Base-by-base conservation (phyloP, 2,329 filamentous ascomycete genomes). In the Colletotrichum camelliae region DNA sequence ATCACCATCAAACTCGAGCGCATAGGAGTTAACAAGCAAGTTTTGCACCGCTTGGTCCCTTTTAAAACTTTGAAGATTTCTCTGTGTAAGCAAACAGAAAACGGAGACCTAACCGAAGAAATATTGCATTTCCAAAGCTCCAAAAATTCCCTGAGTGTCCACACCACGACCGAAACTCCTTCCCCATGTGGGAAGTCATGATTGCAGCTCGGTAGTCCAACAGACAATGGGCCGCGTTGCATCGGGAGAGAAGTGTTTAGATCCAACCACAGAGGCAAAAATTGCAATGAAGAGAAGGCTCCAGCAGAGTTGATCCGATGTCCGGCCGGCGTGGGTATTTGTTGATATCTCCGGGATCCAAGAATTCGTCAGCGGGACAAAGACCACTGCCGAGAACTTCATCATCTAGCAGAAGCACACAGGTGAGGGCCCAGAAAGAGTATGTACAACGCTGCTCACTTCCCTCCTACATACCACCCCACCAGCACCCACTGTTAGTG, bases 301-400 rank as follows among this genome's bases (percentile, higher is more conserved):
- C 0, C 1, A 43, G 39, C 39, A 43, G 8, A 18, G 4, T 7
- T 37, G 2, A 15, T 4, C 7, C 15, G 7, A 7, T 18, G 37
- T 39, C 7, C 37, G 4, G 16, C 8, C 6, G 37, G 18, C 10
- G 2, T 43, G n/a, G 39, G 39, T 12, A 9, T 10, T n/a, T 43
- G 1, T 43, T 43, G 39, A 43, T 9, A n/a, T 18, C 16, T n/a
- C 18, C 18, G 16, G 0, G 0, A n/a, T 43, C 18, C 0, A n/a
- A 8, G 18, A 10, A 43, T n/a, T n/a, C 2, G 2, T 10, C 18
- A n/a, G 2, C 16, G 8, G n/a, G 39, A 18, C 4, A 9, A 43
- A 9, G 18, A 43, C n/a, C 39, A n/a, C 2, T 43, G 18, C 8
- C 18, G 2, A n/a, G 18, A 43, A n/a, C 16, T n/a, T n/a, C 18